Percentiles rank a stretch among this genome's conserved stretches.
phyloP scores from a whole-genome alignment of 202 grass and related monocot species.

The Dendrocalamus latiflorus region DNA sequence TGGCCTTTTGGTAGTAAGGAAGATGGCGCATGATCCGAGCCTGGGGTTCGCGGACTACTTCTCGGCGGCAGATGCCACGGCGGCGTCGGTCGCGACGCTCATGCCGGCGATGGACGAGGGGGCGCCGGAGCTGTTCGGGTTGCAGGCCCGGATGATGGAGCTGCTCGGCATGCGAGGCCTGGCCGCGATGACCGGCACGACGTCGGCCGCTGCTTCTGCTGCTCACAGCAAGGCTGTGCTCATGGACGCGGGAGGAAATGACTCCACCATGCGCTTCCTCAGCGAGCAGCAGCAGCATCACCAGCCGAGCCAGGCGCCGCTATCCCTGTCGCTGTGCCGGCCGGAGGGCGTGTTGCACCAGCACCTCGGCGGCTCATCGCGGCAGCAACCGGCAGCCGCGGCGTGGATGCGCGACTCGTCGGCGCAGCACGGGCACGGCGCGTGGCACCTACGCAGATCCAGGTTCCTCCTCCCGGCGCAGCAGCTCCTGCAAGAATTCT shows the following conservation, averaged over 20 bases:
- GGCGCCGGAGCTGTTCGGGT: constrained; percentile 55
- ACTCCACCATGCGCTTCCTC: constrained; percentile 39
- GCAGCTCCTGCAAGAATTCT: constrained; percentile 77
- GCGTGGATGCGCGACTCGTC: constrained; percentile 14
- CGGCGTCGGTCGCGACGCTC: too few relatives aligned
- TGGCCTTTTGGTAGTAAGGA: neutral
- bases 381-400: constrained; percentile 13
- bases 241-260: neutral
- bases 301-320: constrained; percentile 38
- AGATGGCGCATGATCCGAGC: constrained; percentile 66
- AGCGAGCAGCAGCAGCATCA: constrained; percentile 25
- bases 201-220: neutral
- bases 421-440: constrained; percentile 12
- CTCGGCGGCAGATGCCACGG: constrained; percentile 28
- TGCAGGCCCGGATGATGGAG: constrained; percentile 67
- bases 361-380: constrained; percentile 26
- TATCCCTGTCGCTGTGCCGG: constrained; percentile 64
- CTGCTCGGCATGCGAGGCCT: constrained; percentile 53
- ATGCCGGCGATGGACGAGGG: constrained; percentile 46
- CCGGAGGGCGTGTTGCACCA: constrained; percentile 31
- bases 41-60: constrained; percentile 54
- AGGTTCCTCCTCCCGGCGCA: constrained; percentile 63
- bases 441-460: constrained; percentile 53
- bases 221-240: constrained; percentile 19
- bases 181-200: constrained; percentile 25